Evolutionary conservation across 352 stramenopile species (phyloP).

Genomic region (Thalassiosira oceanica): DNA sequence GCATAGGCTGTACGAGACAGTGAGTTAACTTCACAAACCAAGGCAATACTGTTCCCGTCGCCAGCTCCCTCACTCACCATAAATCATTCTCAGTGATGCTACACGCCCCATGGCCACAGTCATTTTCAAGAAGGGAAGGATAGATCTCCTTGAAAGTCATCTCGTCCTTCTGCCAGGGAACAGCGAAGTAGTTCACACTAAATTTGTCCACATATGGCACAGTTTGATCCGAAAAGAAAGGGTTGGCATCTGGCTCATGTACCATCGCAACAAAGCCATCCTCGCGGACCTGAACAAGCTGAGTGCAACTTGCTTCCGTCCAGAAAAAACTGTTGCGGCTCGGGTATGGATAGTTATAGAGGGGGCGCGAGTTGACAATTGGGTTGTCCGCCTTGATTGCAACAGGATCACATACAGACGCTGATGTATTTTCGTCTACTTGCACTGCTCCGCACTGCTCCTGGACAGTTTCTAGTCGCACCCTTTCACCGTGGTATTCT

Average conservation of each 20-base stretch:
- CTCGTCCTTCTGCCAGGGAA: constrained; percentile 6
- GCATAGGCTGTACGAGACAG: constrained; percentile 20
- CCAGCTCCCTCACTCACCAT: too few relatives aligned
- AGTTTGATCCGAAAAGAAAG: constrained; percentile 5
- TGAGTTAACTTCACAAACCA: too few relatives aligned
- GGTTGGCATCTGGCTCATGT: constrained; percentile 1
- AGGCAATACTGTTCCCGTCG: too few relatives aligned
- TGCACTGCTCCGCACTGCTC: constrained; percentile 4
- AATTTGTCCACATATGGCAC: neutral
- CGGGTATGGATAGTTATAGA: neutral
- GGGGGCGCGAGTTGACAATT: neutral
- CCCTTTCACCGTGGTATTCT: constrained; percentile 20
- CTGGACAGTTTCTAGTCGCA: constrained; percentile 1
- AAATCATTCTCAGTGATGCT: neutral
- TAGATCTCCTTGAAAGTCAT: neutral
- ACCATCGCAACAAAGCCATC: constrained; percentile 8
- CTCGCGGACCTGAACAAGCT: neutral
- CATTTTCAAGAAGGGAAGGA: constrained; percentile 7
- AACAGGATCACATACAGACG: constrained; percentile 1
- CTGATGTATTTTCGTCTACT: too few relatives aligned
- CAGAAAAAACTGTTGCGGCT: constrained; percentile 4
- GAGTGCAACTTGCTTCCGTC: neutral
- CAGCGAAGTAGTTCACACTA: neutral
- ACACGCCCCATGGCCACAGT: constrained; percentile 7
- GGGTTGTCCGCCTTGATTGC: neutral